These are phyloP conservation scores for Bothriochloa decipiens DNA, from an alignment of 176 grass and related monocot genomes.

Conservation along the genomic window DNA sequence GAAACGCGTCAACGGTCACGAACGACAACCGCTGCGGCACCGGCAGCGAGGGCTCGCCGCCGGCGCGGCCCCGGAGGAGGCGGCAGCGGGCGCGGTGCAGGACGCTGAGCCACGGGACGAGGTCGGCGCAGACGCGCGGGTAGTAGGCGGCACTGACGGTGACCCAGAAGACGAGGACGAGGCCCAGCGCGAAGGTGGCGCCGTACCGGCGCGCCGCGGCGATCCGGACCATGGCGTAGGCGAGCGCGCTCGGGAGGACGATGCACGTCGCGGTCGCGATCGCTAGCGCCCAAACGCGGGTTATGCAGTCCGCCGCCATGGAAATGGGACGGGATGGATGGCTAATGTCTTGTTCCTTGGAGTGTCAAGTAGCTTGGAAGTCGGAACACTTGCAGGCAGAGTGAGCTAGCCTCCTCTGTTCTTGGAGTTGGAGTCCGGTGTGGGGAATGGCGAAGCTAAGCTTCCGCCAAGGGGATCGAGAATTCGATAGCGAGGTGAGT, in stretches of 20 bases:
- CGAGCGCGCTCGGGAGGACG: conserved; percentile 1
- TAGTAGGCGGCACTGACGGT: conserved; percentile 6
- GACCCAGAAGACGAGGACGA: conserved; percentile 25
- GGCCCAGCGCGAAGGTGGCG: not conserved
- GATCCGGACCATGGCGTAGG: conserved; percentile 18
- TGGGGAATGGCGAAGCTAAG: not conserved
- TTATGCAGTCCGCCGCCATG: not conserved
- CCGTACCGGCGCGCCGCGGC: not conserved
- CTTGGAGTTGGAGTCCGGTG: no score
- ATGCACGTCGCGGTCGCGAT: not conserved
- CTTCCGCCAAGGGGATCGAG: not conserved
- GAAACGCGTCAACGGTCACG: no score
- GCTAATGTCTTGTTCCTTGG: no score
- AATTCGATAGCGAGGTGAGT: not conserved
- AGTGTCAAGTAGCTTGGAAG: no score
- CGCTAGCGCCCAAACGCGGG: conserved; percentile 16
- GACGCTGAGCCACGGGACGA: not conserved
- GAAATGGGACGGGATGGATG: not conserved
- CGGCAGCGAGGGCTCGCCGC: no score
- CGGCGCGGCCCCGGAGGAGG: no score
- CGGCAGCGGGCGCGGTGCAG: not conserved
- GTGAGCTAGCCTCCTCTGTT: no score
- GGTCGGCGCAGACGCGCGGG: not conserved
- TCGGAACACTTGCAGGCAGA: no score
- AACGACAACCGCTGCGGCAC: not conserved